A percentile compares a stretch with the other conserved stretches of the same genome.
These are phyloP conservation scores for Lipomyces mesembrius DNA, from an alignment of 805 yeast species.

Conservation along the genomic window DNA sequence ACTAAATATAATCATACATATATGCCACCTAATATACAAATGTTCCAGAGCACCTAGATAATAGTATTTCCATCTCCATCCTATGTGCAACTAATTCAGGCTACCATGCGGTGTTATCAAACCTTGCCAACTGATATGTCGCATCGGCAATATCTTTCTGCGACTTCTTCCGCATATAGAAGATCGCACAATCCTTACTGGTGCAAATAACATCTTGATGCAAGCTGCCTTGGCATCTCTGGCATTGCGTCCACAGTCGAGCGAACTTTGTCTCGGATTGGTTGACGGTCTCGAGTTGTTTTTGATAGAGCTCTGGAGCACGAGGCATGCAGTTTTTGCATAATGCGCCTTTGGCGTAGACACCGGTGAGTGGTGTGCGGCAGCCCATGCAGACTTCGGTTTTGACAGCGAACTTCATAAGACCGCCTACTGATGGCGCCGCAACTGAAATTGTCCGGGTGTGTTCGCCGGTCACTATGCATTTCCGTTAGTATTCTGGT, in stretches of 20 bases:
- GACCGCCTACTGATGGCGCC: constrained; percentile 81
- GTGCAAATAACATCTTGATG: constrained; percentile 96
- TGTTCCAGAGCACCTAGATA: background rate
- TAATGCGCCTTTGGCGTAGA: constrained; percentile 65
- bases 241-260: constrained; percentile 96
- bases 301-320: constrained; percentile 80
- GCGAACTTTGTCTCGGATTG: constrained; percentile 81
- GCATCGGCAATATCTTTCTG: constrained; percentile 71
- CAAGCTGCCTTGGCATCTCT: constrained; percentile 92
- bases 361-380: constrained; percentile 69
- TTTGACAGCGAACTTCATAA: constrained; percentile 89
- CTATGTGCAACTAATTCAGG: background rate
- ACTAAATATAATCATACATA: background rate
- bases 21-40: background rate
- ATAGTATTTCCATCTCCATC: background rate
- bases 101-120: constrained; percentile 53
- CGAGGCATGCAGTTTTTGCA: constrained; percentile 76
- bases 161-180: constrained; percentile 90
- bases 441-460: constrained; percentile 72
- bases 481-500: background rate
- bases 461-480: constrained; percentile 66
- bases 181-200: constrained; percentile 95
- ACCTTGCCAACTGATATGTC: constrained; percentile 62
- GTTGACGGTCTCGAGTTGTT: constrained; percentile 78
- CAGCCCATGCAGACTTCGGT: constrained; percentile 89